Percentiles rank a stretch among this genome's conserved stretches.
phyloP scores from a whole-genome alignment of 2,329 filamentous ascomycete genomes.

The Fusarium penzigii region DNA sequence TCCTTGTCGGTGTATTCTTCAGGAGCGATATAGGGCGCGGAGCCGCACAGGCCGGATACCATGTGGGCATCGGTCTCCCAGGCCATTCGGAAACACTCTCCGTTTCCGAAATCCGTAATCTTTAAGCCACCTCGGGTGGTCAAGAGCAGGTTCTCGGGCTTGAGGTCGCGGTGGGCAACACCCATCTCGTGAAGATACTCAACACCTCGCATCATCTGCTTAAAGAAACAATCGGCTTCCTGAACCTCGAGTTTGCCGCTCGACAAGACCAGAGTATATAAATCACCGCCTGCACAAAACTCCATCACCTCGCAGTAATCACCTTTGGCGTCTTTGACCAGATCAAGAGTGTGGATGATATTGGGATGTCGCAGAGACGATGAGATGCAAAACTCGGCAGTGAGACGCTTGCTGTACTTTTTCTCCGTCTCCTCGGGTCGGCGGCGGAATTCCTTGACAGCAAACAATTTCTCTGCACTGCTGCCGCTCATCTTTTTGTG shows the following conservation, averaged over 20 bases:
- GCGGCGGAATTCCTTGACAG: conserved; percentile 96
- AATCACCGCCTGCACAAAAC: conserved; percentile 93
- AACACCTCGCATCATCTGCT: conserved; percentile 98
- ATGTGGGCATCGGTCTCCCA: conserved; percentile 99
- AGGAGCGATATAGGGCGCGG: conserved; percentile 94
- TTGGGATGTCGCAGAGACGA: conserved; percentile 96
- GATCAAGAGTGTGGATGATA: conserved; percentile 94
- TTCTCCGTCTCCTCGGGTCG: conserved; percentile 92
- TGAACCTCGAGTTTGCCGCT: conserved; percentile 88
- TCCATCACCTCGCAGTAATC: conserved; percentile 99
- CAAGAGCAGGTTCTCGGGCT: conserved; percentile 92
- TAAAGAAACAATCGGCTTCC: conserved; percentile 98
- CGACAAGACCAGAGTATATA: conserved; percentile 90
- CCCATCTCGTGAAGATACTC: conserved; percentile 99
- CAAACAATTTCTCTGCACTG: conserved; percentile 89
- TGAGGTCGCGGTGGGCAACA: conserved; percentile 93
- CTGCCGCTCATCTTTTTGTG: conserved; percentile 88
- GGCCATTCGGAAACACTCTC: conserved; percentile 98
- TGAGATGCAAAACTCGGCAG: conserved; percentile 97
- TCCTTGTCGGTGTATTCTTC: conserved; percentile 96
- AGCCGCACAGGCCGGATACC: conserved; percentile 95
- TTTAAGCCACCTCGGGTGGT: conserved; percentile 92
- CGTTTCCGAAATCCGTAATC: conserved; percentile 98
- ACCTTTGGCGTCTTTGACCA: conserved; percentile 93
- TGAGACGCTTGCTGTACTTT: conserved; percentile 96